A percentile compares a stretch with the other conserved stretches of the same genome.
These are phyloP conservation scores for Puccinia polysora DNA, from an alignment of 1,284 basidiomycete genomes.

Conservation along the genomic window DNA sequence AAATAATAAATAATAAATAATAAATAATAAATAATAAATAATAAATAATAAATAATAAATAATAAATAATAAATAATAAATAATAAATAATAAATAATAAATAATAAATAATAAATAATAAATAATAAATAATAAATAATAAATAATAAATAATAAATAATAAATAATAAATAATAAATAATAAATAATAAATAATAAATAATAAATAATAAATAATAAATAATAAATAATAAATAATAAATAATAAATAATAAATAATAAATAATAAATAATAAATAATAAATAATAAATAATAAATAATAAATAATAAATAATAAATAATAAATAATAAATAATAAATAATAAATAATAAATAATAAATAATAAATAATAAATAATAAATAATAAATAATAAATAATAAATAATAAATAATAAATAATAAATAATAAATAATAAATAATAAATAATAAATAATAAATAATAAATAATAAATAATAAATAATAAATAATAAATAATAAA, in stretches of 20 bases:
- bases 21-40: too few species aligned
- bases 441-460: too few species aligned
- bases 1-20: too few species aligned
- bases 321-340: not conserved
- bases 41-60: too few species aligned
- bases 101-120: too few species aligned
- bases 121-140: too few species aligned
- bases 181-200: not conserved
- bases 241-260: not conserved
- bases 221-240: not conserved
- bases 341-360: not conserved
- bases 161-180: not conserved
- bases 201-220: not conserved
- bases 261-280: not conserved
- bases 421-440: not conserved
- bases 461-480: too few species aligned
- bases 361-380: not conserved
- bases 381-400: not conserved
- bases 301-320: not conserved
- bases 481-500: too few species aligned
- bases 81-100: too few species aligned
- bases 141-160: too few species aligned
- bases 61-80: too few species aligned
- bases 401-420: not conserved
- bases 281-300: not conserved